Conservation (phyloP, 768 basidiomycete genomes). For the Sporobolomyces pararoseus region DNA sequence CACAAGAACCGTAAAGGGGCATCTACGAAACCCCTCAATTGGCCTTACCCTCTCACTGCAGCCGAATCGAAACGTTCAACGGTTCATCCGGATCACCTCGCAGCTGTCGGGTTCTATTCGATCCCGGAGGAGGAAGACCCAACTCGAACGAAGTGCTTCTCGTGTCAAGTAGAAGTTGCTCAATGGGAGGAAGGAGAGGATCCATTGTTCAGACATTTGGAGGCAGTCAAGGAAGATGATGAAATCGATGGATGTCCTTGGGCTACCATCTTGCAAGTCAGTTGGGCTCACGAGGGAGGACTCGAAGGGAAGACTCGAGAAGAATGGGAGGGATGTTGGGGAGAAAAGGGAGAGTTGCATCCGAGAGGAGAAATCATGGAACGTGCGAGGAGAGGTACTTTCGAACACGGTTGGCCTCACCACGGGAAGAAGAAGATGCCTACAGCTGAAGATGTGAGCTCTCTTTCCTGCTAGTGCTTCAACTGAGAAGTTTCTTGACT, state of each 20-base stretch:
- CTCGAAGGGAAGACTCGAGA: not conserved
- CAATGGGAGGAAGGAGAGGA: conserved; percentile 35
- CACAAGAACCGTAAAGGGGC: conserved; percentile 31
- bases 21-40: conserved; percentile 17
- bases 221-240: conserved; percentile 17
- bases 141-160: conserved; percentile 33
- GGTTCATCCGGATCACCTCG: conserved; percentile 37
- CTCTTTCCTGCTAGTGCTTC: too few species aligned
- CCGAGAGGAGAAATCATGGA: conserved; percentile 22
- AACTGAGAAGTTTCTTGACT: too few species aligned
- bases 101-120: conserved; percentile 26
- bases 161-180: conserved; percentile 18
- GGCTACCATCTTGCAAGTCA: not conserved
- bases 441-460: conserved; percentile 25
- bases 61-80: conserved; percentile 14
- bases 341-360: conserved; percentile 6
- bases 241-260: conserved; percentile 12
- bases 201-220: conserved; percentile 17
- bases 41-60: conserved; percentile 30
- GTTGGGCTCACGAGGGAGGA: conserved; percentile 6
- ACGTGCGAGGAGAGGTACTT: conserved; percentile 21
- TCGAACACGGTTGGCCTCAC: conserved; percentile 34
- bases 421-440: conserved; percentile 21
- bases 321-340: conserved; percentile 24
- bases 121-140: conserved; percentile 23